These are phyloP conservation scores for Cyclostephanos tholiformis DNA, from an alignment of 108 stramenopile genomes.

Conservation along the genomic window DNA sequence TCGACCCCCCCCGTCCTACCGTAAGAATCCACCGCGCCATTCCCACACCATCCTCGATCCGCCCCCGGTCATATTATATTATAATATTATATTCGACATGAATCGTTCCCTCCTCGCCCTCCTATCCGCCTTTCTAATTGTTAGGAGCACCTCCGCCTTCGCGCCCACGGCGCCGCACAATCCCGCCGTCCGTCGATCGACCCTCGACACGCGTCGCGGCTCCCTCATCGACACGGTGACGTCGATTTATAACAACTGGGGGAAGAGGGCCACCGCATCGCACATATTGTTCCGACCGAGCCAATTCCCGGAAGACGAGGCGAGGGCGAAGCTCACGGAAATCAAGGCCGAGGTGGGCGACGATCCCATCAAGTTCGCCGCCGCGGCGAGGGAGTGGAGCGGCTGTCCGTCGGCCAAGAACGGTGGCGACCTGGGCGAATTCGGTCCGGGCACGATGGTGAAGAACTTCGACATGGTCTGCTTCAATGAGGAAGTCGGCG, in stretches of 20 bases:
- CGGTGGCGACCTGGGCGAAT: slow-evolving; percentile 62
- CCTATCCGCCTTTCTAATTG: slow-evolving; percentile 21
- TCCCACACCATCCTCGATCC: not conserved
- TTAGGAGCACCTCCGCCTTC: slow-evolving; percentile 39
- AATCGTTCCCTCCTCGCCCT: slow-evolving; percentile 34
- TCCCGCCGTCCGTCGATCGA: slow-evolving; percentile 15
- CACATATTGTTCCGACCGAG: slow-evolving; percentile 53
- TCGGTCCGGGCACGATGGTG: slow-evolving; percentile 78
- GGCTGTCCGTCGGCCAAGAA: slow-evolving; percentile 54
- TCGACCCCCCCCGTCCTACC: no score
- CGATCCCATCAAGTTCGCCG: slow-evolving; percentile 60
- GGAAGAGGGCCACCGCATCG: slow-evolving; percentile 55
- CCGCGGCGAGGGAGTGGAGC: slow-evolving; percentile 52
- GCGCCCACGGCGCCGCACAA: slow-evolving; percentile 11
- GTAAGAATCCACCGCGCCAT: not conserved
- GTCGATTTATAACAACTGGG: slow-evolving; percentile 51
- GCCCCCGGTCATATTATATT: not conserved
- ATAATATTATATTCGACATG: slow-evolving; percentile 12
- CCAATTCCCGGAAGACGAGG: slow-evolving; percentile 50
- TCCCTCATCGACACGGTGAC: slow-evolving; percentile 38
- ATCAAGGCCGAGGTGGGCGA: slow-evolving; percentile 49
- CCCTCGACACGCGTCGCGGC: slow-evolving; percentile 25
- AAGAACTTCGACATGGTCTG: slow-evolving; percentile 61
- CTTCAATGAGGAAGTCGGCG: slow-evolving; percentile 63
- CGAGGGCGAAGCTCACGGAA: slow-evolving; percentile 40